These are phyloP conservation scores for Solanum aculeatissimum DNA, from an alignment of 305 asterid genomes.

Conservation along the genomic window DNA sequence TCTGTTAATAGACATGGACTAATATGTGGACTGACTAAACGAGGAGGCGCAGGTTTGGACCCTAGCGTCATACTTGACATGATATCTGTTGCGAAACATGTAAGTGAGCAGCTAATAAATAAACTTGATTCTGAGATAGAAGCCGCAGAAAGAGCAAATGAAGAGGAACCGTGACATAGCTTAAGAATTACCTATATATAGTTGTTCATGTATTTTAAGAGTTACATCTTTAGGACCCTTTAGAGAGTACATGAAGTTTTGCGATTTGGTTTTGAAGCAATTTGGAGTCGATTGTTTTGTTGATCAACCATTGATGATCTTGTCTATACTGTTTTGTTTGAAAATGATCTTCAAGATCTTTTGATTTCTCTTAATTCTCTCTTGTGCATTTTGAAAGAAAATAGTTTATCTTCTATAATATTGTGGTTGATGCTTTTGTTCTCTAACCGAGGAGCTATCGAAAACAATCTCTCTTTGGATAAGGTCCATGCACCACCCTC, in stretches of 20 bases:
- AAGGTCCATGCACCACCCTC: accelerated
- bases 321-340: background rate
- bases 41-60: constrained; percentile 74
- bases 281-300: background rate
- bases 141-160: constrained; percentile 71
- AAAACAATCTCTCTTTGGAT: background rate
- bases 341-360: background rate
- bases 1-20: constrained; percentile 60
- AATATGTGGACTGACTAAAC: constrained; percentile 72
- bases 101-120: constrained; percentile 48
- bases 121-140: constrained; percentile 74
- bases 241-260: background rate
- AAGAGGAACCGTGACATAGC: constrained; percentile 39
- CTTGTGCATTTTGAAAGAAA: background rate
- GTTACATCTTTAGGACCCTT: background rate
- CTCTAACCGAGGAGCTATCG: background rate
- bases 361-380: background rate
- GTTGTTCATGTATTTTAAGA: background rate
- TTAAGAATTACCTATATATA: background rate
- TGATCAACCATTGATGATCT: background rate
- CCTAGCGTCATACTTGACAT: constrained; percentile 70
- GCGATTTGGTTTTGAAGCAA: background rate
- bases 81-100: constrained; percentile 65
- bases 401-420: background rate
- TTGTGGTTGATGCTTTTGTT: background rate